Percentiles rank a stretch among this genome's conserved stretches.
phyloP scores from a whole-genome alignment of 345 rosid genomes.

The Citrus unshiu region DNA sequence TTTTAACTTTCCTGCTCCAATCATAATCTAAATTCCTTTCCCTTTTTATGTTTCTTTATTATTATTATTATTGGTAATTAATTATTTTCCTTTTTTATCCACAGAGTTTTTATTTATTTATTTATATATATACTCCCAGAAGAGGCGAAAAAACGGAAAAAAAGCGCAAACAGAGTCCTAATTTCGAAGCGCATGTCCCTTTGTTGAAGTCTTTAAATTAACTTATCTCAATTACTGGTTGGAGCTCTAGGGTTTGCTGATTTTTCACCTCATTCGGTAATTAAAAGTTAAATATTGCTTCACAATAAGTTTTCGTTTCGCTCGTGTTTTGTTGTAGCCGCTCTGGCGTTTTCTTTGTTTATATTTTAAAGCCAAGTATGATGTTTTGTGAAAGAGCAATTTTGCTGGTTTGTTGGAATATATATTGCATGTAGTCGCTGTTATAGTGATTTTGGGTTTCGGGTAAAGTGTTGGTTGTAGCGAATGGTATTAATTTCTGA shows the following conservation, averaged over 20 bases:
- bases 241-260: slow-evolving; percentile 11
- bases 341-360: background rate
- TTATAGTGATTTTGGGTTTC: background rate
- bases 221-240: background rate
- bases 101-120: no score
- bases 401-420: background rate
- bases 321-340: background rate
- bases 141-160: background rate
- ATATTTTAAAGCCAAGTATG: background rate
- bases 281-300: background rate
- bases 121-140: background rate
- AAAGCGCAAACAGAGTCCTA: background rate
- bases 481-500: background rate
- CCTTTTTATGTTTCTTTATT: background rate
- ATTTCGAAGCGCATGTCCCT: background rate
- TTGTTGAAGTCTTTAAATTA: background rate
- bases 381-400: background rate
- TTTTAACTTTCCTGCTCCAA: slow-evolving; percentile 36
- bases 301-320: background rate
- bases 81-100: background rate
- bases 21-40: slow-evolving; percentile 22
- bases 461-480: background rate
- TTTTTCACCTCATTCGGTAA: slow-evolving; percentile 6
- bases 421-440: background rate
- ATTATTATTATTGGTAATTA: background rate